Percentiles rank a stretch among this genome's conserved stretches.
Evolutionary conservation across 768 basidiomycete species (phyloP).

Genomic region (Leccinum olivaceopallidum): DNA sequence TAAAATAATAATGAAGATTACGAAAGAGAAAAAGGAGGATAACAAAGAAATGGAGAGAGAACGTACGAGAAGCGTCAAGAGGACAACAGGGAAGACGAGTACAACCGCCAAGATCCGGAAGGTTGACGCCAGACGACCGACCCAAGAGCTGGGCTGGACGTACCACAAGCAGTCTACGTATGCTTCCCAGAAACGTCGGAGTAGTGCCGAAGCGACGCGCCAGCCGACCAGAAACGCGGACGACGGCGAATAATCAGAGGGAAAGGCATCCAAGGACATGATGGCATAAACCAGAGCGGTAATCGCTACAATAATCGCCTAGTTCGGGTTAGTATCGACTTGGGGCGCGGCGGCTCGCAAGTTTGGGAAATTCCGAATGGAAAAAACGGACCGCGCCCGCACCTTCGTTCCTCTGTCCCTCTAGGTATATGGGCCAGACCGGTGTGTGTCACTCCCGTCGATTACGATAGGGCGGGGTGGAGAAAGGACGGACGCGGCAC

Average conservation of each 20-base stretch:
- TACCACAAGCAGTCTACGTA: conserved; percentile 66
- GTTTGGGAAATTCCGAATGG: conserved; percentile 3
- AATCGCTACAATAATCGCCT: background rate
- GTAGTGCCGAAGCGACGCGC: conserved; percentile 26
- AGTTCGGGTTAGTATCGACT: background rate
- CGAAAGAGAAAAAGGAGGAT: conserved; percentile 9
- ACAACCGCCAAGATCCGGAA: conserved; percentile 66
- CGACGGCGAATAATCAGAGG: conserved; percentile 12
- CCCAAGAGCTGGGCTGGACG: conserved; percentile 66
- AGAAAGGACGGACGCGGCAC: conserved; percentile 13
- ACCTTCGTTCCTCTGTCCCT: conserved; percentile 1
- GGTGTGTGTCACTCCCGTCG: conserved; percentile 9
- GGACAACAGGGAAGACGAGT: conserved; percentile 47
- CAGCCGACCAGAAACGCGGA: conserved; percentile 22
- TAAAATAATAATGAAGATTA: conserved; percentile 2
- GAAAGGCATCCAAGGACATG: conserved; percentile 7
- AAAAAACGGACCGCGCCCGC: background rate
- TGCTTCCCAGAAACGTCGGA: conserved; percentile 51
- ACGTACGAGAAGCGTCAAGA: conserved; percentile 68
- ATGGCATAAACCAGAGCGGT: conserved; percentile 13
- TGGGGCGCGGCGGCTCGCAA: background rate
- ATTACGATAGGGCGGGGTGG: conserved; percentile 28
- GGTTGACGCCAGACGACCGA: conserved; percentile 59
- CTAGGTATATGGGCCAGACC: conserved; percentile 1
- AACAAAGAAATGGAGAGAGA: conserved; percentile 8